Evolutionary conservation across 495 filamentous ascomycete genomes (phyloP).

Genomic region (Rostrohypoxylon terebratum): DNA sequence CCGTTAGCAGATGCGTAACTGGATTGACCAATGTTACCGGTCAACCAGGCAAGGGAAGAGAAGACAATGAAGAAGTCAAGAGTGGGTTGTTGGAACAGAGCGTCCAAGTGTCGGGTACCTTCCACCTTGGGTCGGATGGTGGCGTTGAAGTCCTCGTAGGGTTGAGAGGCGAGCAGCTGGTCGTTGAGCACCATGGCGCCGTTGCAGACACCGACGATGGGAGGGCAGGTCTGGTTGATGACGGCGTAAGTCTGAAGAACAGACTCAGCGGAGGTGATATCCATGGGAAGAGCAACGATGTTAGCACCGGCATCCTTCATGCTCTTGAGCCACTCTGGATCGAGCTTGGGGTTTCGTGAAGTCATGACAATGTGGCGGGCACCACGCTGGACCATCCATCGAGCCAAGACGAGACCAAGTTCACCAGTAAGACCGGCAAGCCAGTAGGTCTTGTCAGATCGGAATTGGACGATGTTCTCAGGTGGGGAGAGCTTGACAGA

Average conservation of each 20-base stretch:
- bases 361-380: slow-evolving; percentile 59
- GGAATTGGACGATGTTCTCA: slow-evolving; percentile 32
- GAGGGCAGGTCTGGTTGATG: slow-evolving; percentile 17
- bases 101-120: slow-evolving; percentile 48
- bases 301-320: slow-evolving; percentile 13
- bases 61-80: slow-evolving; percentile 68
- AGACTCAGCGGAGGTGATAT: slow-evolving; percentile 28
- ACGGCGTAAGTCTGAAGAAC: slow-evolving; percentile 11
- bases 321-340: slow-evolving; percentile 17
- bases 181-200: slow-evolving; percentile 16
- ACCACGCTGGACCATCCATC: slow-evolving; percentile 64
- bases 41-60: slow-evolving; percentile 59
- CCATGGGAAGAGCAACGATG: slow-evolving; percentile 8
- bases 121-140: slow-evolving; percentile 49
- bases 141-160: slow-evolving; percentile 13
- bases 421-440: slow-evolving; percentile 61
- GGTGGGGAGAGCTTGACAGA: slow-evolving; percentile 17
- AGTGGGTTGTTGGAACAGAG: slow-evolving; percentile 48
- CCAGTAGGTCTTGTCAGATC: slow-evolving; percentile 58
- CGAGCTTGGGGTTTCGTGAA: slow-evolving; percentile 51
- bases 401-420: slow-evolving; percentile 59
- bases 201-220: slow-evolving; percentile 12
- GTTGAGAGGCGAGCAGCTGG: slow-evolving; percentile 11
- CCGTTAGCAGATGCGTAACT: slow-evolving; percentile 64
- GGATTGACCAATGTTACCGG: slow-evolving; percentile 61